Evolutionary conservation across 495 filamentous ascomycete genomes (phyloP).

Genomic region (Daldinia childiae): DNA sequence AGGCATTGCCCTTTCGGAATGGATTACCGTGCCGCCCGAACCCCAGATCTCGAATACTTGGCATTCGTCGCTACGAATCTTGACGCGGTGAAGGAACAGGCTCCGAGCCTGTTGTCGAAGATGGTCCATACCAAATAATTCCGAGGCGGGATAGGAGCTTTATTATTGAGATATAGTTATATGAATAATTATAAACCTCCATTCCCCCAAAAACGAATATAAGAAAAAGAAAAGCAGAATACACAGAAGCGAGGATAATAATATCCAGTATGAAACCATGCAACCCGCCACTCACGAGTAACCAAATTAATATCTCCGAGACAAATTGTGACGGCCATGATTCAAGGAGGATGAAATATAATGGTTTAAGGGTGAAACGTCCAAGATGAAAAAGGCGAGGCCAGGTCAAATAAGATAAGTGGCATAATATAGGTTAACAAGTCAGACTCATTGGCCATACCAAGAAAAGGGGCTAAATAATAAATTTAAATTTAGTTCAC

Average conservation of each 20-base stretch:
- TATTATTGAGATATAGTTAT: background rate
- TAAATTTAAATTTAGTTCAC: background rate
- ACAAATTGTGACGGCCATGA: background rate
- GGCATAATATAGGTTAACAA: background rate
- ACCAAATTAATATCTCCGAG: background rate
- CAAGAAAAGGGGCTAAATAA: background rate
- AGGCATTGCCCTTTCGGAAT: slow-evolving; percentile 5
- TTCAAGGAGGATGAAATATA: background rate
- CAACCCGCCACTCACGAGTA: too few relatives aligned
- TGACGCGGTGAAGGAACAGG: background rate
- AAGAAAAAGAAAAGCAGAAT: background rate
- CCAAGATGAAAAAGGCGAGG: background rate
- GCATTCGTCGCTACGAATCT: background rate
- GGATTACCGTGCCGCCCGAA: background rate
- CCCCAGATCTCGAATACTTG: slow-evolving; percentile 8
- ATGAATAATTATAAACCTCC: background rate
- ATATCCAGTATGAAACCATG: background rate
- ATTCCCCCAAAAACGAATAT: background rate
- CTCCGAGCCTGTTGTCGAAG: slow-evolving; percentile 3
- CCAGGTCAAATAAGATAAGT: background rate
- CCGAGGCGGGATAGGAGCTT: background rate
- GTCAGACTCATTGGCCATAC: background rate
- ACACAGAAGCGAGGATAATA: background rate
- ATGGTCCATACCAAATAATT: background rate
- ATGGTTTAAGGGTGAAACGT: background rate